Evolutionary conservation across 2,329 filamentous ascomycete genomes (phyloP).

Genomic region (Aspergillus fumigatiaffinis): DNA sequence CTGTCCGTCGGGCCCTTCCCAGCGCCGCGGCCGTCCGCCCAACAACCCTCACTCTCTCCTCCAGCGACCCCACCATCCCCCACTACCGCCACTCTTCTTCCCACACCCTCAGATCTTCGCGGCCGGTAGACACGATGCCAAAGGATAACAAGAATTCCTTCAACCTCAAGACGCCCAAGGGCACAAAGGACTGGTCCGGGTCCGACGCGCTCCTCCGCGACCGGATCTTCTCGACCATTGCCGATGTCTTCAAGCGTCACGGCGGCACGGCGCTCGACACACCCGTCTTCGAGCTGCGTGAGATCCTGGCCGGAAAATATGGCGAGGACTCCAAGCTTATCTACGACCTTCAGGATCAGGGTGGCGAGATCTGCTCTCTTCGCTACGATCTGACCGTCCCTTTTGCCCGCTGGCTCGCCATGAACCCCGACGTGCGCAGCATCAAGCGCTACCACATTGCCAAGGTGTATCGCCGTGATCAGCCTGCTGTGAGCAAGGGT

Average conservation of each 20-base stretch:
- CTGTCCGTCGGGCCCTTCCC: conserved; percentile 6
- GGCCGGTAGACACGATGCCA: conserved; percentile 8
- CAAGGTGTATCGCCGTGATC: conserved; percentile 80
- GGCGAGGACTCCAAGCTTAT: conserved; percentile 91
- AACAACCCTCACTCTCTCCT: conserved; percentile 3
- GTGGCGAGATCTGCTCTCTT: conserved; percentile 78
- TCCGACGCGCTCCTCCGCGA: conserved; percentile 76
- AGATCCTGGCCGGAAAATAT: conserved; percentile 85
- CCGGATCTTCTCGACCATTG: conserved; percentile 72
- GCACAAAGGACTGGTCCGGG: conserved; percentile 81
- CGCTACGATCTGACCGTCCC: conserved; percentile 86
- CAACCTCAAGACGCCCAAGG: conserved; percentile 84
- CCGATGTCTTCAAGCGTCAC: conserved; percentile 77
- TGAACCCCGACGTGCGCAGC: conserved; percentile 76
- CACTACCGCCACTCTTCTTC: conserved; percentile 13
- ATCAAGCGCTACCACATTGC: conserved; percentile 96
- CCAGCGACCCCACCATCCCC: conserved; percentile 12
- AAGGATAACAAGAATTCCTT: conserved; percentile 45
- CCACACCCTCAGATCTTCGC: conserved; percentile 8
- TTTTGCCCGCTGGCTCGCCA: conserved; percentile 87
- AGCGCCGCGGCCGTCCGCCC: conserved; percentile 7
- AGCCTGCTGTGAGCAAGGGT: conserved; percentile 83
- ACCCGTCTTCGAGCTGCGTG: conserved; percentile 78
- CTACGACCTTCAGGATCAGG: conserved; percentile 84
- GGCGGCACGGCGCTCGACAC: conserved; percentile 77